Evolutionary conservation across 805 yeast genomes (phyloP), one percentile per base, ranked within the genome.

Genomic region (Cephaloascus albidus): DNA sequence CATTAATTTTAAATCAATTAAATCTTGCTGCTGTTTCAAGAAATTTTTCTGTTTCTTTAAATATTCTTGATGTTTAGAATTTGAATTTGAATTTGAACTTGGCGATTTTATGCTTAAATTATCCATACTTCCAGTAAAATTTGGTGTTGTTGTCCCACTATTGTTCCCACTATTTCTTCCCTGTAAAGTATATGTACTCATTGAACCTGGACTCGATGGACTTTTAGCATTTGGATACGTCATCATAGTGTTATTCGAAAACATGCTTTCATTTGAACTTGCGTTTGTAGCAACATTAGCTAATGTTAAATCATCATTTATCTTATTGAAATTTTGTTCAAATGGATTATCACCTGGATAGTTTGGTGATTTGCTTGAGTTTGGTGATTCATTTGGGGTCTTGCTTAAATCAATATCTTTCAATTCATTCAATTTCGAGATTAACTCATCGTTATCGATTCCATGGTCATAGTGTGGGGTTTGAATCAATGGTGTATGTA

Each of bases 21-120:
- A 44, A 31, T 56, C 56, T 43, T 58, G 63, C 41, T 65, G 71
- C 45, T 62, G 65, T 34, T 49, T 51, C 46, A 66, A 51, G 30
- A 57, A 52, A 45, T 63, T 62, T 42, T 59, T 57, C 43, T 66
- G 72, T 36, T 61, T 50, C 41, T 54, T 53, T 36, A 65, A 50
- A 43, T 63, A 65, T 20, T 50, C 42, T 33, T 64, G 63, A 45
- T 63, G 72, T 37, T 60, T 61, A 28, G 30, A 23, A 26, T 32
- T 20, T 8, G 28, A 20, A 36, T 15, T 19, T 8, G 28, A 23
- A 8, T 6, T 23, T 23, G 28, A 23, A 23, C 10, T 12, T 8
- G 28, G 28, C 6, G 28, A 8, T 23, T 23, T 23, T 23, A 23
- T 23, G 12, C 10, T 8, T 23, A 23, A 23, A 12, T 23, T 23